These are phyloP conservation scores for Bryum argenteum DNA, from an alignment of 225 moss, liverwort and hornwort genomes.

Conservation along the genomic window DNA sequence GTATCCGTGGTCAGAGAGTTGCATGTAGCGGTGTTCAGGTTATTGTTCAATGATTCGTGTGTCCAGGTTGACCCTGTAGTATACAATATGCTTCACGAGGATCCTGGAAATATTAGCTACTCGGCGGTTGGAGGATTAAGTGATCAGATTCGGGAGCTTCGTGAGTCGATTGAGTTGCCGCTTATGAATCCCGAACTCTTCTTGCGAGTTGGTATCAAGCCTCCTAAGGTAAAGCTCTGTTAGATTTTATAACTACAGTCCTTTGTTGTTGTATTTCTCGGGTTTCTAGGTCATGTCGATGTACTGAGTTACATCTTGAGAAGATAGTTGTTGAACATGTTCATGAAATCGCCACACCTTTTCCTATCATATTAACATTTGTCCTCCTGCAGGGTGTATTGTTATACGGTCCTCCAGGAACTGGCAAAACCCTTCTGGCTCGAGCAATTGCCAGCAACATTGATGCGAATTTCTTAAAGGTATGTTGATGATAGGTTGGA, in stretches of 20 bases:
- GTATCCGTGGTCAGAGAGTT: background rate
- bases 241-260: background rate
- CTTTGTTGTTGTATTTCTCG: background rate
- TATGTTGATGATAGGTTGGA: conserved; percentile 26
- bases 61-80: conserved; percentile 92
- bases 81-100: conserved; percentile 97
- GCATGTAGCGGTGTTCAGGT: background rate
- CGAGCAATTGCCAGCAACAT: conserved; percentile 98
- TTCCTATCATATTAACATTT: background rate
- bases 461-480: conserved; percentile 99
- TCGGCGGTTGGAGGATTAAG: conserved; percentile 94
- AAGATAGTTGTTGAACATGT: background rate
- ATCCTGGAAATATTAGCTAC: conserved; percentile 96
- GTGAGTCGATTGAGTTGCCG: conserved; percentile 95
- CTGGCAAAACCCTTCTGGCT: conserved; percentile 90
- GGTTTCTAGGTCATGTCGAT: background rate
- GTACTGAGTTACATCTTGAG: background rate
- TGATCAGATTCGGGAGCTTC: conserved; percentile 91
- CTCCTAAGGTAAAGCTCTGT: conserved; percentile 70
- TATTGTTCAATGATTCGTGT: conserved; percentile 11
- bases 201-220: conserved; percentile 92
- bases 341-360: background rate
- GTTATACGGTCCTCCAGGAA: conserved; percentile 95
- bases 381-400: conserved; percentile 68
- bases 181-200: conserved; percentile 98